phyloP scores from a whole-genome alignment of 106 monocot species.

The Triglochin maritima region DNA sequence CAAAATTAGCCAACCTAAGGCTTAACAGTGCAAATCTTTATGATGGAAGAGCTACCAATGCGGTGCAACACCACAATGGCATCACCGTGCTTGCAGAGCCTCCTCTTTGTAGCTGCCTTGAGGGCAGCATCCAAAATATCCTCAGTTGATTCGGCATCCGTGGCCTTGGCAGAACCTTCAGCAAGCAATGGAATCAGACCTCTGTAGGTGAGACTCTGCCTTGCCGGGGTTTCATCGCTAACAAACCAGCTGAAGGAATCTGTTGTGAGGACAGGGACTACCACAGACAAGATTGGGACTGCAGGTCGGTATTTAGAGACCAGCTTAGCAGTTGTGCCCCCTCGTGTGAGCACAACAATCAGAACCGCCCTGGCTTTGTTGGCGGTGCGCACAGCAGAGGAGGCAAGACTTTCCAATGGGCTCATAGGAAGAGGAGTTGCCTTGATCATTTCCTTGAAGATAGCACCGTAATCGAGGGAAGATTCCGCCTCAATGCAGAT shows the following conservation, averaged over 20 bases:
- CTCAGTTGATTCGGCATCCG: conserved; percentile 69
- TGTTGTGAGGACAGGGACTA: conserved; percentile 46
- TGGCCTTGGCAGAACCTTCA: conserved; percentile 66
- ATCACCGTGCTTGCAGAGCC: conserved; percentile 46
- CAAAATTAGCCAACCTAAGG: no score
- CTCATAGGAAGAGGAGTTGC: conserved; percentile 64
- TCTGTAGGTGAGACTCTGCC: conserved; percentile 51
- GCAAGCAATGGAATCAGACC: conserved; percentile 61
- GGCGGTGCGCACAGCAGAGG: conserved; percentile 59
- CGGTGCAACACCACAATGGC: conserved; percentile 55
- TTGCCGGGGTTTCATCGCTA: conserved; percentile 50
- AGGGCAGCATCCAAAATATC: conserved; percentile 58
- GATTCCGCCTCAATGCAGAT: conserved; percentile 73
- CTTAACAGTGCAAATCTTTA: conserved; percentile 66
- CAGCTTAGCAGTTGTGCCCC: conserved; percentile 66
- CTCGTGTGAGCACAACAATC: conserved; percentile 64
- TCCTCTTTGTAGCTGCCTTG: conserved; percentile 29
- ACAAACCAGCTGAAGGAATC: conserved; percentile 54
- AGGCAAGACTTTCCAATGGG: conserved; percentile 64
- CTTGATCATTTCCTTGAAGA: conserved; percentile 62
- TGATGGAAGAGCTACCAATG: conserved; percentile 52
- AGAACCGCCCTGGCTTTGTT: conserved; percentile 46
- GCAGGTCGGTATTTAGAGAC: conserved; percentile 63
- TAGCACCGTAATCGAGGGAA: conserved; percentile 55
- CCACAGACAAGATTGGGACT: conserved; percentile 63